Base-by-base conservation (phyloP, 164 flowering plant species). In the Vitis amurensis region DNA sequence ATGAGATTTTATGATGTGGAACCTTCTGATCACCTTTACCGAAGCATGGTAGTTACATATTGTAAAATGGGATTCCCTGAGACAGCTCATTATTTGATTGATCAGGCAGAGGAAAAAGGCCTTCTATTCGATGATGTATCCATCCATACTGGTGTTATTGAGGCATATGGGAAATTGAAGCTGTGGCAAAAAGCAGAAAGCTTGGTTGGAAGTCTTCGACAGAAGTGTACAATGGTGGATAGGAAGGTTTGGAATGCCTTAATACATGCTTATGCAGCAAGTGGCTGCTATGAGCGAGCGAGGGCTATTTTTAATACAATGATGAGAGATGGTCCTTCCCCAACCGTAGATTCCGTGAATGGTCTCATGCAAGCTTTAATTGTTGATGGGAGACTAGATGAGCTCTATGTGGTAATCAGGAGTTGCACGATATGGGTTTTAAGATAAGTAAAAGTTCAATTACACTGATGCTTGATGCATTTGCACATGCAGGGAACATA, bases 401-500 rank as follows among this genome's bases (percentile, higher is more conserved):
- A 95, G 78, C 89, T 95, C 67, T 91, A 93, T 76, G 94, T 93
- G 48, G 87, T 91, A 58, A 79, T 95, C 84, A 93, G 71, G 99
- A 93, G 74, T 79, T 95, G 78, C 99, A 95, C 81, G 98, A 93
- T 72, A 86, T 95, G 97, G 98, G 91, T 60, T 93, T 93, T 67
- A 88, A 88, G 64, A 89, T 95, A 70, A 89, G 97, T 80, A 93
- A 90, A 78, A 90, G 92, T 80, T 80, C 98, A 16, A 89, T 93
- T 68, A 74, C 91, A 47, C 83, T 95, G 81, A 91, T 93, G 91
- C 91, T 95, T 70, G 94, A 91, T 72, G 97, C 99, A 63, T 95
- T 93, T 80, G 93, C 87, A n/a, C 79, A 78, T 65, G 84, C 84
- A 1, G 87, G 97, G 10, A 83, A 91, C 71, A 77, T 93, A 68